phyloP scores from a whole-genome alignment of 441 rosid species.

The Arabidopsis hybrid region DNA sequence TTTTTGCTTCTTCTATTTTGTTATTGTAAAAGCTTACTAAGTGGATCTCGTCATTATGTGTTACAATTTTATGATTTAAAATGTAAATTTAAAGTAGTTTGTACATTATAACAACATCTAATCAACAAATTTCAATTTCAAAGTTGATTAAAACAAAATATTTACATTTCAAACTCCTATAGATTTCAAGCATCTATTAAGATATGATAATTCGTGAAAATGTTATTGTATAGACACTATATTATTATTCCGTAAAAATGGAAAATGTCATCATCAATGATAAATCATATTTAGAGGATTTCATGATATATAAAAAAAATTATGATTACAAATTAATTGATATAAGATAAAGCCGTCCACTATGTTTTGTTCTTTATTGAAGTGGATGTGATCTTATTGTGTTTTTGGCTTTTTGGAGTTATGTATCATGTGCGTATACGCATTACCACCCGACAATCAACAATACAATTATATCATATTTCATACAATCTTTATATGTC shows the following conservation, averaged over 20 bases:
- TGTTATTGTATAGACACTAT: conserved; percentile 7
- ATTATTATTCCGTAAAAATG: neutral
- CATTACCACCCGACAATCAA: conserved; percentile 14
- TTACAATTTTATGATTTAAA: neutral
- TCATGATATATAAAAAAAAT: neutral
- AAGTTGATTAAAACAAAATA: neutral
- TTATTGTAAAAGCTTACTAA: neutral
- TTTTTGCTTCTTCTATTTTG: neutral
- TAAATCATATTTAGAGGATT: neutral
- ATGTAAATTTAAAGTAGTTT: neutral
- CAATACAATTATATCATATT: neutral
- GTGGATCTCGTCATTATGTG: conserved; percentile 15
- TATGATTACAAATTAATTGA: conserved; percentile 25
- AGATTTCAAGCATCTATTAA: neutral
- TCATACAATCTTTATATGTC: neutral
- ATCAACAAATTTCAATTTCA: neutral
- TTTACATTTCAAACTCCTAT: neutral
- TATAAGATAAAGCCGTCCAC: conserved; percentile 36
- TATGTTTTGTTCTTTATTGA: conserved; percentile 24
- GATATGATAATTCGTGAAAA: neutral
- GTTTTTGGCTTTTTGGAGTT: conserved; percentile 30
- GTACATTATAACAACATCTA: neutral
- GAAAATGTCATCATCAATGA: neutral
- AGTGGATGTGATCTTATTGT: conserved; percentile 39
- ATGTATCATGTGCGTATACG: conserved; percentile 19